A percentile compares a stretch with the other conserved stretches of the same genome.
phyloP scores from a whole-genome alignment of 768 basidiomycete species.

The Pholiota microspora region DNA sequence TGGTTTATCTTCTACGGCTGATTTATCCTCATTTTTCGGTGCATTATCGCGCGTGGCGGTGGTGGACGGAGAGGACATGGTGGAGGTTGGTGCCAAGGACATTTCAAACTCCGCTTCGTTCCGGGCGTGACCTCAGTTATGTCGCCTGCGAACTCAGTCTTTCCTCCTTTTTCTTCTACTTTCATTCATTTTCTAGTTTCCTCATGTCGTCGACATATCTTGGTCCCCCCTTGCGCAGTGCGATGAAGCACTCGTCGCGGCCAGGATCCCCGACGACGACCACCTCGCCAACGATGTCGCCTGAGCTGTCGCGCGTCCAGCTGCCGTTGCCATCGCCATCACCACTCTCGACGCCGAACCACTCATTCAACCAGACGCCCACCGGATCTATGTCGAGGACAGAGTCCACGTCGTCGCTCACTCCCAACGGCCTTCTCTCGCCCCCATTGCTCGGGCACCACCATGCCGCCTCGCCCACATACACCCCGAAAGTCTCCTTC shows the following conservation, averaged over 20 bases:
- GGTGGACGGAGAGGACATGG: neutral
- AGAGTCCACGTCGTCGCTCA: constrained; percentile 10
- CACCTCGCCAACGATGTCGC: constrained; percentile 10
- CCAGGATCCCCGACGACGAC: constrained; percentile 19
- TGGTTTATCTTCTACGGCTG: neutral
- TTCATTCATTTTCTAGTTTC: neutral
- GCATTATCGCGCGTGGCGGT: neutral
- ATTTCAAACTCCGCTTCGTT: constrained; percentile 13
- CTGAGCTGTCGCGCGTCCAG: constrained; percentile 11
- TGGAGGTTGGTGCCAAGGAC: neutral
- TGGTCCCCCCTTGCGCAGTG: constrained; percentile 19
- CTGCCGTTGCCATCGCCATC: constrained; percentile 12
- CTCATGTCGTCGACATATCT: constrained; percentile 4
- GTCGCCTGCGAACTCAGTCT: no score
- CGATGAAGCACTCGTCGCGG: constrained; percentile 26
- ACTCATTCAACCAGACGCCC: neutral
- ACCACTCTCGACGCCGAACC: neutral
- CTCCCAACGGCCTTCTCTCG: neutral
- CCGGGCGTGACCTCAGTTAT: neutral
- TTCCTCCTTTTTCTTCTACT: no score
- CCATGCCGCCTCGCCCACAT: constrained; percentile 18
- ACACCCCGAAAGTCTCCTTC: constrained; percentile 77
- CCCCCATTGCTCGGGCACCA: neutral
- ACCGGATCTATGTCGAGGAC: constrained; percentile 8
- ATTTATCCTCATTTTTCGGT: neutral